Conservation (phyloP, 768 basidiomycete species). For the Auricularia sp. region DNA sequence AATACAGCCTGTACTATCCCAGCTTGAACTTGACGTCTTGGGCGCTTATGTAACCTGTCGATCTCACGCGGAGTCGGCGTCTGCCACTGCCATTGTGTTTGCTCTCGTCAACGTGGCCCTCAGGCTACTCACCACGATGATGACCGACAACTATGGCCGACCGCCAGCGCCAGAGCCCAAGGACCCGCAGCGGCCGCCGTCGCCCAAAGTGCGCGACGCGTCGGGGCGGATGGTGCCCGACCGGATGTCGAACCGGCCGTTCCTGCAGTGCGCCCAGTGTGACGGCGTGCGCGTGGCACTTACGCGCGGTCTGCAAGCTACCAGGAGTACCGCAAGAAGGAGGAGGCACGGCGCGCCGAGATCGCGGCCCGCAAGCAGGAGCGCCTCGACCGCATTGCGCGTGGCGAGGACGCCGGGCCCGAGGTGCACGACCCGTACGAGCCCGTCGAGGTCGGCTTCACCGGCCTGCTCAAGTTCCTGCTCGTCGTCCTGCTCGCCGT, state of each 20-base stretch:
- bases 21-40: too few species aligned
- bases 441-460: conserved; percentile 51
- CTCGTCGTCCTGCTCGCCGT: conserved; percentile 43
- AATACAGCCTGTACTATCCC: too few species aligned
- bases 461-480: conserved; percentile 62
- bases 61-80: too few species aligned
- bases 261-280: conserved; percentile 54
- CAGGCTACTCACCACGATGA: not conserved
- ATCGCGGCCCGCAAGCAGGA: conserved; percentile 65
- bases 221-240: conserved; percentile 63
- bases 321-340: conserved; percentile 54
- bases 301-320: conserved; percentile 33
- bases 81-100: too few species aligned
- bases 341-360: conserved; percentile 48
- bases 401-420: conserved; percentile 64
- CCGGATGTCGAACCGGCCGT: conserved; percentile 79
- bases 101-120: not conserved
- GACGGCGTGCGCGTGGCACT: not conserved
- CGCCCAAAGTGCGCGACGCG: conserved; percentile 28
- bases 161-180: not conserved
- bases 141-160: not conserved
- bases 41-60: too few species aligned
- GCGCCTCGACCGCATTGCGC: conserved; percentile 61
- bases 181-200: not conserved
- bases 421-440: conserved; percentile 67